These are phyloP conservation scores for Camelina sativa DNA, from an alignment of 345 rosid genomes.

Conservation along the genomic window DNA sequence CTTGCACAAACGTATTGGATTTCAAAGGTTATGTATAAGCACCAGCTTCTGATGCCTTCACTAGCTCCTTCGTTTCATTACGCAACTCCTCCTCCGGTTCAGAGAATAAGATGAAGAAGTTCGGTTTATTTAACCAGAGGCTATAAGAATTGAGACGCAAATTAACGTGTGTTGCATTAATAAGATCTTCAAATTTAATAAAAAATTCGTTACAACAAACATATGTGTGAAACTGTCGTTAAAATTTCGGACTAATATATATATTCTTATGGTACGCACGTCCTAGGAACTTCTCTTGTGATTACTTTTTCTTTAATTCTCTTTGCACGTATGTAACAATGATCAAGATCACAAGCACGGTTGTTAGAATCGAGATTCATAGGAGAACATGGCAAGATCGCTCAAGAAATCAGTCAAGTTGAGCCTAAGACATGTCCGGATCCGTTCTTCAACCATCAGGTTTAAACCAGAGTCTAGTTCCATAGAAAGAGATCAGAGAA, in stretches of 20 bases:
- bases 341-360: neutral
- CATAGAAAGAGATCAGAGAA: conserved; percentile 50
- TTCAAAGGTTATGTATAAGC: conserved; percentile 12
- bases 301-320: neutral
- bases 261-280: conserved; percentile 38
- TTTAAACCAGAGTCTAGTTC: conserved; percentile 41
- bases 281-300: conserved; percentile 14
- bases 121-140: neutral
- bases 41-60: neutral
- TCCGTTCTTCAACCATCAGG: conserved; percentile 51
- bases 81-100: conserved; percentile 16
- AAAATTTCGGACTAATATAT: neutral
- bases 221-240: neutral
- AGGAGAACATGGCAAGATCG: conserved; percentile 40
- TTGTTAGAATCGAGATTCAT: conserved; percentile 5
- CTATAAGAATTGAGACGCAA: neutral
- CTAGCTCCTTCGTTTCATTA: neutral
- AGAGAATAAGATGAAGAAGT: neutral
- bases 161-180: conserved; percentile 29
- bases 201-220: neutral
- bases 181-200: conserved; percentile 7
- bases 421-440: conserved; percentile 43
- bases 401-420: conserved; percentile 52
- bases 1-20: conserved; percentile 16
- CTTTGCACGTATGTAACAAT: conserved; percentile 13